Percentiles rank a stretch among this genome's conserved stretches.
Evolutionary conservation across 192 early-diverging fungal genomes (phyloP).

Genomic region (Thamnidium elegans): DNA sequence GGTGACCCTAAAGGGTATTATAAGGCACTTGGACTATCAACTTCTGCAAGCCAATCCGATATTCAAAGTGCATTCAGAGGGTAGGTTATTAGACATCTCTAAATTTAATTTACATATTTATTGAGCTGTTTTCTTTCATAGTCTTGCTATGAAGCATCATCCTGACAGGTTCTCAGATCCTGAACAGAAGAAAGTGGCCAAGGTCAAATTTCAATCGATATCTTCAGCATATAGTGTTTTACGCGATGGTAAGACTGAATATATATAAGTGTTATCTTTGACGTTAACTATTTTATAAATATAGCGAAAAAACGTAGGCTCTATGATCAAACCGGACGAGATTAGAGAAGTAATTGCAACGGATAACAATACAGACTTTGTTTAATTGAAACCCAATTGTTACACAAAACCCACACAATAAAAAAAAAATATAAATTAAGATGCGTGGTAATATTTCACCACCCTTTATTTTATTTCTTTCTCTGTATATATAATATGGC

Average conservation of each 20-base stretch:
- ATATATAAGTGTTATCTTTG: not conserved
- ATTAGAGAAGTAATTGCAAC: not conserved
- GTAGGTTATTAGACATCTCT: not conserved
- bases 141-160: constrained; percentile 40
- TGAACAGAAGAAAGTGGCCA: constrained; percentile 46
- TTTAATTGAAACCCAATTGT: no score
- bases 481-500: not conserved
- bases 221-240: constrained; percentile 50
- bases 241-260: constrained; percentile 39
- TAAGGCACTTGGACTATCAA: constrained; percentile 34
- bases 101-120: not conserved
- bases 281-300: no score
- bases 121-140: not conserved
- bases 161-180: constrained; percentile 47
- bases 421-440: no score
- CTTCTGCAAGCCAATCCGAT: constrained; percentile 38
- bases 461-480: no score
- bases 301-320: constrained; percentile 27
- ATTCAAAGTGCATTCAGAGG: constrained; percentile 54
- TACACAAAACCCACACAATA: no score
- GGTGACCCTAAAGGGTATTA: constrained; percentile 48
- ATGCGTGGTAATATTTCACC: not conserved
- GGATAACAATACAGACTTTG: no score
- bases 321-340: constrained; percentile 30
- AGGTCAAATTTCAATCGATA: constrained; percentile 49